Base-by-base conservation (phyloP, 1,139 yeast species). In the Geotrichum carabidarum region DNA sequence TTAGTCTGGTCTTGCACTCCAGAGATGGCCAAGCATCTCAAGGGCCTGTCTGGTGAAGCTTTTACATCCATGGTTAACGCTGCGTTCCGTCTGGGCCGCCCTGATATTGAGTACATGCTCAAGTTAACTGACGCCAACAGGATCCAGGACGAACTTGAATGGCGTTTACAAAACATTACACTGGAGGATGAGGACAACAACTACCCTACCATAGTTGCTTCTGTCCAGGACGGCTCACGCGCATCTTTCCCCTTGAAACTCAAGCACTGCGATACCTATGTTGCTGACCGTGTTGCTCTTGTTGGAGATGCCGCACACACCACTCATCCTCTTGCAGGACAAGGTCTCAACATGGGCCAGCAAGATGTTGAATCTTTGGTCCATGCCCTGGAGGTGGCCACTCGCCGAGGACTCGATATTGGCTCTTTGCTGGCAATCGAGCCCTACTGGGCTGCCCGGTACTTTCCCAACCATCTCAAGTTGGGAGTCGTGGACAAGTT, bases 241-340 rank as follows among this genome's bases (percentile, higher is more conserved):
- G 98, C 96, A 0, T 77, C 86, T 48, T 94, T 94, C 74, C 99
- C 99, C 6, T 74, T 94, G 62, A 84, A 84, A 61, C 72, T 91
- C 75, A 82, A 91, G 30, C 98, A 94, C 66, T 95, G 96, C 2
- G 98, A 93, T 65, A 80, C 87, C 0, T 93, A 94, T 67, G 81
- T 88, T 14, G 81, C 82, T 1, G 91, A 87, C 4, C 77, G 99
- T 61, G 79, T 91, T 36, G 99, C 98, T 0, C 74, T 93, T 18
- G 86, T 93, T 8, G 99, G 99, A 18, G 99, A 93, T 71, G 99
- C 99, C 1, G 99, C 98, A 0, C 99, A 93, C 63, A 86, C 98
- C 0, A 88, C 96, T 0, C 99, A 93, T 68, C 99, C 99, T 1
- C 76, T 93, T 57, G 98, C 98, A 1, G 99, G 99, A 4, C 99